Base-by-base conservation (phyloP, 2,329 filamentous ascomycete species). In the Pyrenochaeta sp. region DNA sequence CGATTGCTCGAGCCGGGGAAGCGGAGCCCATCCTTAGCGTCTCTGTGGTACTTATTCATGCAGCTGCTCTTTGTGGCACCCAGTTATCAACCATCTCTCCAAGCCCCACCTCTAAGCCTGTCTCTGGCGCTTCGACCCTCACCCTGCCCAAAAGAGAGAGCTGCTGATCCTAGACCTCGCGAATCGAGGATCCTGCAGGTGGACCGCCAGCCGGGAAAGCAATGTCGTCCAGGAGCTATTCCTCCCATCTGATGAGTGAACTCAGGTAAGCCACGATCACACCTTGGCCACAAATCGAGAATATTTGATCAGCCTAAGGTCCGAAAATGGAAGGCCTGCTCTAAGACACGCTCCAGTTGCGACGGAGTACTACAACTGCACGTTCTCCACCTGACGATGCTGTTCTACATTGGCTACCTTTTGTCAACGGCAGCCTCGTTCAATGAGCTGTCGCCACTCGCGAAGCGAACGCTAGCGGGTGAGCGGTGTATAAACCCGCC, bases 151-250 rank as follows among this genome's bases (percentile, higher is more conserved):
- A 65, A 60, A 39, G 44, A 60, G 60, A 59, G 54, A 51, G 44
- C 17, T 58, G 61, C 63, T 56, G 53, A 43, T 41, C 41, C 35
- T 27, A 46, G 46, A 37, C 51, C 32, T 56, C 53, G 51, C 55
- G 39, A 53, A 67, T 60, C 46, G 54, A 60, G 49, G 37, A 37
- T 20, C 44, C 31, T 64, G 64, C 69, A 64, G 63, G 54, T 53
- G 49, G 51, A 58, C 67, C 69, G 52, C 35, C 47, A 60, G 52
- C 67, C 67, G 46, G 66, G 65, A 61, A 56, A 58, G 61, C 45
- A 57, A 62, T 59, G 41, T 54, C 31, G 47, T 50, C 39, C n/a
- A 29, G 44, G 51, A 54, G 52, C 48, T 42, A 58, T 61, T 63
- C 36, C 45, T 65, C 54, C 46, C 47, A 57, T 64, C 60, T 51